Conservation (phyloP, 176 grass and related monocot genomes). For the Tillandsia leiboldiana region DNA sequence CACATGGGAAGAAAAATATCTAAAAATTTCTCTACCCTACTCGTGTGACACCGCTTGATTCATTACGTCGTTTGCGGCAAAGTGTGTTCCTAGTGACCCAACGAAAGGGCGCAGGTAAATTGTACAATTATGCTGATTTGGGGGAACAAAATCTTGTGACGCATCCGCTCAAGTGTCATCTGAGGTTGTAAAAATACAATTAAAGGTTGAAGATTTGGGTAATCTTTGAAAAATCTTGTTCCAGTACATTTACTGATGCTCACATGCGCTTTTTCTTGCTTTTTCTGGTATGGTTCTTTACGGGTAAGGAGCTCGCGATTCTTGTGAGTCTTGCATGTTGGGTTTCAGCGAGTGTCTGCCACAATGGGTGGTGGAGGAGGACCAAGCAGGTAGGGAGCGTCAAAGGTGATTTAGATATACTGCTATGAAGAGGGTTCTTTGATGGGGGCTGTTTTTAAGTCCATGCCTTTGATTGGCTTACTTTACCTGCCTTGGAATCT, state of each 20-base stretch:
- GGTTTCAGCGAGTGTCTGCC: neutral
- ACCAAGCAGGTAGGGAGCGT: too few relatives aligned
- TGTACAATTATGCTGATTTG: neutral
- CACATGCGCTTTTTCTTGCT: neutral
- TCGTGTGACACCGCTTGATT: too few relatives aligned
- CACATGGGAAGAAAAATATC: too few relatives aligned
- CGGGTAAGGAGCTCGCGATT: neutral
- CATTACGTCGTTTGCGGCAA: too few relatives aligned
- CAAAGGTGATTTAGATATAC: too few relatives aligned
- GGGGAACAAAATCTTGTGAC: neutral
- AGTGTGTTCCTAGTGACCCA: too few relatives aligned
- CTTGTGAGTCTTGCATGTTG: neutral
- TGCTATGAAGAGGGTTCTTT: too few relatives aligned
- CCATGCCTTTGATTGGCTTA: neutral
- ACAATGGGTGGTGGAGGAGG: neutral
- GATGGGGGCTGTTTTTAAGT: neutral
- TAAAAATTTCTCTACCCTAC: too few relatives aligned
- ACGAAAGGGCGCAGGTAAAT: neutral
- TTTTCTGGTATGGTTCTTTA: neutral
- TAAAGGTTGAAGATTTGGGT: neutral
- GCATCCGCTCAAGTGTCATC: neutral
- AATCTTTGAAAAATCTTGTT: neutral
- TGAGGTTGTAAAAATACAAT: neutral
- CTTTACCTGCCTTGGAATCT: neutral
- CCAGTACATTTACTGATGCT: neutral